Conservation (phyloP, 768 basidiomycete species). For the Tricholoma hemisulphureum region DNA sequence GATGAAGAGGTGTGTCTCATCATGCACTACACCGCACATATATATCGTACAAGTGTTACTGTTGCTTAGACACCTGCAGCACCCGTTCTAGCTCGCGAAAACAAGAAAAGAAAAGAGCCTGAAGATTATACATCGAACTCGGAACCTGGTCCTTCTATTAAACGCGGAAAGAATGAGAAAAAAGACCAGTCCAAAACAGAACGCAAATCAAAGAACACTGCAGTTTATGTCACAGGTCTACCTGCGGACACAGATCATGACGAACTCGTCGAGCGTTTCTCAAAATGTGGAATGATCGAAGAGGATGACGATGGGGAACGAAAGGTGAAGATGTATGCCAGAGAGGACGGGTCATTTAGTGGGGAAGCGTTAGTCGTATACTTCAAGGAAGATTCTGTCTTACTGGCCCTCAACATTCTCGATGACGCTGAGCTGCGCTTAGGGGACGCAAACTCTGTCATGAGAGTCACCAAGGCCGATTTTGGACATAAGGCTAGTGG, state of each 20-base stretch:
- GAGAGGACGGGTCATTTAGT: conserved; percentile 82
- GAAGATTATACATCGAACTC: conserved; percentile 66
- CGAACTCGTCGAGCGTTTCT: conserved; percentile 83
- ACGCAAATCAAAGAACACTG: conserved; percentile 86
- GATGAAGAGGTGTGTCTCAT: conserved; percentile 75
- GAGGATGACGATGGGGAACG: conserved; percentile 88
- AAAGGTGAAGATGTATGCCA: conserved; percentile 95
- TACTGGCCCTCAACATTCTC: conserved; percentile 76
- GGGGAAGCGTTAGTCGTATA: conserved; percentile 96
- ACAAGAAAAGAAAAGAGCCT: conserved; percentile 75
- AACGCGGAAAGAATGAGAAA: conserved; percentile 64
- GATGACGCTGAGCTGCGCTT: conserved; percentile 91
- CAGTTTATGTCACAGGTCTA: conserved; percentile 84
- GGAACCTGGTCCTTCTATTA: conserved; percentile 54
- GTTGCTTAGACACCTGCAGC: conserved; percentile 75
- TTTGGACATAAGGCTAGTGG: conserved; percentile 66
- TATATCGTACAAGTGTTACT: conserved; percentile 6
- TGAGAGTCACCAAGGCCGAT: conserved; percentile 74
- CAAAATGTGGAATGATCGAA: conserved; percentile 88
- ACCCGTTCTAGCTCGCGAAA: conserved; percentile 76
- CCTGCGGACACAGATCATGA: conserved; percentile 72
- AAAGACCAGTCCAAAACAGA: conserved; percentile 44
- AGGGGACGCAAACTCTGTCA: conserved; percentile 71
- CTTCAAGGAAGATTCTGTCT: conserved; percentile 96
- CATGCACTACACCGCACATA: background rate